phyloP scores from a whole-genome alignment of 495 filamentous ascomycete species.

The Penicillium paradoxum region DNA sequence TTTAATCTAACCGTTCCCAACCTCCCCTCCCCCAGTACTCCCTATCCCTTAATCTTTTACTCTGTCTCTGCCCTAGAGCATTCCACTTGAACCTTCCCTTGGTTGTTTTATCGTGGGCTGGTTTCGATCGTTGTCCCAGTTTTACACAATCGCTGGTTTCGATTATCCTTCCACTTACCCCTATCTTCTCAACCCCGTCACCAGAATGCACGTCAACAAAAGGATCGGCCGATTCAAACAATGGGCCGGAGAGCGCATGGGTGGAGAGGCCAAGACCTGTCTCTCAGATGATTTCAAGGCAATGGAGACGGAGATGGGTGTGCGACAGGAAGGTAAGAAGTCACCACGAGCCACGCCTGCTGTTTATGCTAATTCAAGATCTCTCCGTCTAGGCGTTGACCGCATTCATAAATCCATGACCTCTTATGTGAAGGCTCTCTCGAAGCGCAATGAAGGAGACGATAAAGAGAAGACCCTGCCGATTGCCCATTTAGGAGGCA shows the following conservation, averaged over 20 bases:
- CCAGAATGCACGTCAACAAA: conserved; percentile 86
- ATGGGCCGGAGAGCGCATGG: conserved; percentile 98
- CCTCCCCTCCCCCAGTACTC: conserved; percentile 11
- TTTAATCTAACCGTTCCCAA: conserved; percentile 11
- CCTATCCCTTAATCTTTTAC: conserved; percentile 6
- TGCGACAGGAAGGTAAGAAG: conserved; percentile 78
- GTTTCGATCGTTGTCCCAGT: background rate
- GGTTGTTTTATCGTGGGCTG: background rate
- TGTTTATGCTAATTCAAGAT: background rate
- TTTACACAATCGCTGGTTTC: conserved; percentile 5
- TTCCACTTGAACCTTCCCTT: conserved; percentile 3
- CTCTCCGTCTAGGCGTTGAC: conserved; percentile 65
- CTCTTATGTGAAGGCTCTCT: conserved; percentile 83
- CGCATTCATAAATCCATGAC: conserved; percentile 87
- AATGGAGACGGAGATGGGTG: conserved; percentile 86
- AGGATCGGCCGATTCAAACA: conserved; percentile 96
- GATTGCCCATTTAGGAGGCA: conserved; percentile 73
- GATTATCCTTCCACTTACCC: conserved; percentile 3
- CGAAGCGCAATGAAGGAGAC: conserved; percentile 76
- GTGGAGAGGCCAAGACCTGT: conserved; percentile 81
- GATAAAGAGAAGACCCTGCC: conserved; percentile 83
- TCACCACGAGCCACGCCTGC: background rate
- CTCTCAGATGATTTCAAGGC: conserved; percentile 91
- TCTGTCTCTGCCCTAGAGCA: conserved; percentile 6
- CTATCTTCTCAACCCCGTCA: background rate